A percentile compares a stretch with the other conserved stretches of the same genome.
Conservation (phyloP, 2,329 filamentous ascomycete species). For the Botryosphaeria dothidea region DNA sequence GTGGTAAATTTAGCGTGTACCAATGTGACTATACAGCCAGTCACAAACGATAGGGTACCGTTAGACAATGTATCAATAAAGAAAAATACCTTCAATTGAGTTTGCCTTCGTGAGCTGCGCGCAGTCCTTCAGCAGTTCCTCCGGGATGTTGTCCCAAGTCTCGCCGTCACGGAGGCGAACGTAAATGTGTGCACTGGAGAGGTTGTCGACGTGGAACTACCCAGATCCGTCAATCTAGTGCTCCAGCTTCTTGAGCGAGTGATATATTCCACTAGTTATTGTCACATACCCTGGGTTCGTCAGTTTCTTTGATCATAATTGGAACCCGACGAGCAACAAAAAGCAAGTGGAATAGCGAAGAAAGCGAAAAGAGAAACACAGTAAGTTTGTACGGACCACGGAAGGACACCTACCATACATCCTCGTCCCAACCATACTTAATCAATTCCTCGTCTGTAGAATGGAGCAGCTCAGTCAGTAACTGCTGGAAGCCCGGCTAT, state of each 20-base stretch:
- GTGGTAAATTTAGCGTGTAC: not conserved
- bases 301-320: not conserved
- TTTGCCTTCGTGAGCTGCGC: slow-evolving; percentile 99
- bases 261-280: not conserved
- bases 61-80: not conserved
- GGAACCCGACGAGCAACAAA: not conserved
- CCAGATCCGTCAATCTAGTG: not conserved
- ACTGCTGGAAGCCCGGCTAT: not conserved
- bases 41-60: slow-evolving; percentile 13
- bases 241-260: not conserved
- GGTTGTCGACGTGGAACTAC: slow-evolving; percentile 95
- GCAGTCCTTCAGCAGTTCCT: slow-evolving; percentile 77
- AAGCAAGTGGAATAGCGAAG: not conserved
- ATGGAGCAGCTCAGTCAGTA: not conserved
- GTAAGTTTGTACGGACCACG: not conserved
- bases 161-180: slow-evolving; percentile 78
- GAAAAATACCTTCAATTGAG: slow-evolving; percentile 78
- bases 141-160: slow-evolving; percentile 79
- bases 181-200: slow-evolving; percentile 96
- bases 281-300: not conserved
- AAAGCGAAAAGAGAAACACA: not conserved
- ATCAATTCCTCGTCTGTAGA: slow-evolving; percentile 89
- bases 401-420: slow-evolving; percentile 72
- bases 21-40: not conserved
- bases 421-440: slow-evolving; percentile 89